Base-by-base conservation (phyloP, 495 filamentous ascomycete species). In the Talaromyces thailandensis region DNA sequence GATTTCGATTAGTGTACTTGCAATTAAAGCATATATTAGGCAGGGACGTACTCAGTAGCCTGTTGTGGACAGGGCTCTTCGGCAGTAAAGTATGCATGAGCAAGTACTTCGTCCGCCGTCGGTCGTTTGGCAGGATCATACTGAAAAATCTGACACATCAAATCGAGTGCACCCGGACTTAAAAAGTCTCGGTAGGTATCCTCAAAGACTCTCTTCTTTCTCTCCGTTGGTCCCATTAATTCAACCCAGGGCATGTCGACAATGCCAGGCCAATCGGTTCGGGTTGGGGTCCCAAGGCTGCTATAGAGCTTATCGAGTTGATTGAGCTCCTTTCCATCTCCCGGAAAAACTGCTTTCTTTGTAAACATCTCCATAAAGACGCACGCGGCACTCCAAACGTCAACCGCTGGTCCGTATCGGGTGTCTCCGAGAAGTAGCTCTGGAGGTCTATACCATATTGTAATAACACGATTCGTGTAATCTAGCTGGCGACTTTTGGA, bases 401-500 rank as follows among this genome's bases (percentile, higher is more conserved):
- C 94, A 4, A 98, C 95, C 2, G 91, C 91, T 0, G 92, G 90
- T 11, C 93, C 92, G 70, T 99, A 99, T 64, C 89, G 86, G 4
- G 94, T 98, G 69, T 97, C 94, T 4, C 94, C 94, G 2, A 98
- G 81, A 2, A 99, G 82, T 12, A 99, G 84, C 73, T 99, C 95
- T 0, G 94, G 94, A 0, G 90, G 89, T 21, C 91, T 84, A 70
- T 99, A 99, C 94, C 94, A 99, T 29, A 83, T 83, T 14, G 94
- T 99, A 68, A 99, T 96, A 64, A 99, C 96, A 23, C 94, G 90
- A 69, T 99, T 99, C 11, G 94, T 99, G 66, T 98, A 99, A 71
- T 98, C 92, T n/a, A 94, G 83, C 68, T 93, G 88, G 58, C 88
- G 85, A 59, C 88, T 90, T 68, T 98, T 98, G 26, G 90, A 90